A percentile compares a stretch with the other conserved stretches of the same genome.
Evolutionary conservation across 2,329 filamentous ascomycete genomes (phyloP).

Genomic region (Biscogniauxia sp.): DNA sequence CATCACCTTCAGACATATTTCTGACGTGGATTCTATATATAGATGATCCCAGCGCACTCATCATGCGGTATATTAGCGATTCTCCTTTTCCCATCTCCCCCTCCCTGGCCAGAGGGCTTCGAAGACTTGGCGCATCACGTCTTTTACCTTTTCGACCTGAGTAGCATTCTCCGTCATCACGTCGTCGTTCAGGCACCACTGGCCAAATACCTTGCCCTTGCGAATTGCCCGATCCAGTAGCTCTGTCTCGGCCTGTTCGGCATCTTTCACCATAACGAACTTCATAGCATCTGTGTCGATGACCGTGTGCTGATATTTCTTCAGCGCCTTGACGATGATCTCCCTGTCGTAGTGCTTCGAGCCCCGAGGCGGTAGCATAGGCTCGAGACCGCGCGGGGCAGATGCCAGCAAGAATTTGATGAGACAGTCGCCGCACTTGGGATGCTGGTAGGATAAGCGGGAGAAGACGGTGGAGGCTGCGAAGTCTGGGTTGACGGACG

Average conservation of each 20-base stretch:
- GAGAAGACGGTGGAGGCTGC: constrained; percentile 38
- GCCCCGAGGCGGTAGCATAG: constrained; percentile 34
- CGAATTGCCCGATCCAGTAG: constrained; percentile 37
- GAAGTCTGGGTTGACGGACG: constrained; percentile 36
- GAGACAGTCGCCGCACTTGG: constrained; percentile 41
- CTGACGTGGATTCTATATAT: not conserved
- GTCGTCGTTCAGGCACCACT: constrained; percentile 44
- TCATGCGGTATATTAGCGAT: not conserved
- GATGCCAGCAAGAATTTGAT: constrained; percentile 39
- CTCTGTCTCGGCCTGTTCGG: constrained; percentile 39
- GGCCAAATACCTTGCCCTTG: constrained; percentile 34
- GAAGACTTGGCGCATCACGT: constrained; percentile 36
- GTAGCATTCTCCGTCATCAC: constrained; percentile 36
- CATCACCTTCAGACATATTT: not conserved
- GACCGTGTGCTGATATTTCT: constrained; percentile 41
- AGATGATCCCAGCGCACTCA: not conserved
- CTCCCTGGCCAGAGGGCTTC: constrained; percentile 31
- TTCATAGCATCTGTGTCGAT: constrained; percentile 39
- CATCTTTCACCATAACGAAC: constrained; percentile 44
- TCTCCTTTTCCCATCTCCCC: constrained; percentile 24
- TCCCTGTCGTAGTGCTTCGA: constrained; percentile 29
- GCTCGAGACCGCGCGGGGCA: constrained; percentile 34
- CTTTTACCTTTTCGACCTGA: constrained; percentile 34
- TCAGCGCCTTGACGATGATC: constrained; percentile 28
- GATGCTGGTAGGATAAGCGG: constrained; percentile 35